Percentiles rank a stretch among this genome's conserved stretches.
Conservation (phyloP, 176 grass and related monocot species). For the Musa itinerans region DNA sequence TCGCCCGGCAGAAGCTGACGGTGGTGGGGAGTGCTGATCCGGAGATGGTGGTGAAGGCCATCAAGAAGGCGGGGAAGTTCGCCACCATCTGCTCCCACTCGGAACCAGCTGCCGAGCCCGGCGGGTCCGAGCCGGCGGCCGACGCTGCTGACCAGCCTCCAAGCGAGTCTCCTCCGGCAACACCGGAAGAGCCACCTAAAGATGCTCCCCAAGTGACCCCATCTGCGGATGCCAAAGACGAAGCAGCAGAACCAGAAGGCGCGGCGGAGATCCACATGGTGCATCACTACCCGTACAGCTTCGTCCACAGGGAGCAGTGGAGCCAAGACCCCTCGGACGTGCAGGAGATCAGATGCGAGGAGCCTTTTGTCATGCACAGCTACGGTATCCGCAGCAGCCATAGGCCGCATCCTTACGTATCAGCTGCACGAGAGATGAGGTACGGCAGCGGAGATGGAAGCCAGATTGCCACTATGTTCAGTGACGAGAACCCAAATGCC, state of each 20-base stretch:
- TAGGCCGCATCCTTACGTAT: conserved; percentile 21
- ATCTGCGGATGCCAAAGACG: conserved; percentile 7
- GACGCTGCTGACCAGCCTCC: conserved; percentile 9
- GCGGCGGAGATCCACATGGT: conserved; percentile 34
- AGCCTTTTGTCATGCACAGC: conserved; percentile 17
- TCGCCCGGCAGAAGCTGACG: conserved; percentile 58
- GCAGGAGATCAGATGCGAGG: conserved; percentile 23
- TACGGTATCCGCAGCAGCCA: conserved; percentile 19
- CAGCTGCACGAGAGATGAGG: too few species aligned
- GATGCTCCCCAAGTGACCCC: background rate
- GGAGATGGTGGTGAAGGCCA: conserved; percentile 59
- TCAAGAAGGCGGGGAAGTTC: conserved; percentile 65
- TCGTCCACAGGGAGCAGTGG: conserved; percentile 26
- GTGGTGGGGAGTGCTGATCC: conserved; percentile 65
- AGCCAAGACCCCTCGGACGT: conserved; percentile 12
- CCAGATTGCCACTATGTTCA: conserved; percentile 13
- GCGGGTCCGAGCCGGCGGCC: too few species aligned
- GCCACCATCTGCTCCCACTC: conserved; percentile 60
- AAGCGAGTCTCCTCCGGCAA: background rate
- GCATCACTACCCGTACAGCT: conserved; percentile 31
- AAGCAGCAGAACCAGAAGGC: background rate
- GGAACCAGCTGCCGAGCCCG: conserved; percentile 6
- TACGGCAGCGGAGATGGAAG: too few species aligned
- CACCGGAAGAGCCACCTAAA: conserved; percentile 18
- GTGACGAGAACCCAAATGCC: conserved; percentile 67